A percentile compares a stretch with the other conserved stretches of the same genome.
These are phyloP conservation scores for Saccharomycopsis amapae DNA, from an alignment of 805 yeast genomes.

Conservation along the genomic window DNA sequence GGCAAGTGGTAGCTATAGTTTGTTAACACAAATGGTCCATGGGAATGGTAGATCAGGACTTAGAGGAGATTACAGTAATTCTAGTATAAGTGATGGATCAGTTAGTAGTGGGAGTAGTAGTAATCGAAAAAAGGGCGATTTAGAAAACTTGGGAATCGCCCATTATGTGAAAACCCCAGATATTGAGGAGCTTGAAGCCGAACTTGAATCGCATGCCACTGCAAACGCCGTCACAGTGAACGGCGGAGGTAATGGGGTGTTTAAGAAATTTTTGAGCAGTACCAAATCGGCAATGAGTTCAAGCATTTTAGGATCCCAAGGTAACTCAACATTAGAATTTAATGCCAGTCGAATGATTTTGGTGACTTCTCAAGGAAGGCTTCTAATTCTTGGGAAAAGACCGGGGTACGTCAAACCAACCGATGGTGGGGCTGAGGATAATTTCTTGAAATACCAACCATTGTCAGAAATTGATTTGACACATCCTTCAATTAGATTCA, in stretches of 20 bases:
- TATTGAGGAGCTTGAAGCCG: constrained; percentile 22
- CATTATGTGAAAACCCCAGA: constrained; percentile 22
- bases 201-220: constrained; percentile 13
- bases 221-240: not conserved
- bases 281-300: constrained; percentile 9
- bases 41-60: constrained; percentile 24
- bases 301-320: not conserved
- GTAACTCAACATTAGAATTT: constrained; percentile 13
- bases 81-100: not conserved
- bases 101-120: not conserved
- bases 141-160: constrained; percentile 3
- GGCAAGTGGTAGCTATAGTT: constrained; percentile 12
- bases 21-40: constrained; percentile 24
- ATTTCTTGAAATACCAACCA: constrained; percentile 32
- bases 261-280: not conserved
- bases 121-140: not conserved
- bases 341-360: constrained; percentile 38
- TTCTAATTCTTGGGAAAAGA: constrained; percentile 36
- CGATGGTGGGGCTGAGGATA: not conserved
- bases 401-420: constrained; percentile 23
- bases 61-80: constrained; percentile 19
- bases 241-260: constrained; percentile 3
- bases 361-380: constrained; percentile 48
- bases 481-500: constrained; percentile 40
- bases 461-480: constrained; percentile 41